These are phyloP conservation scores for Alternaria brassicicola DNA, from an alignment of 2,329 filamentous ascomycete species.

Conservation along the genomic window DNA sequence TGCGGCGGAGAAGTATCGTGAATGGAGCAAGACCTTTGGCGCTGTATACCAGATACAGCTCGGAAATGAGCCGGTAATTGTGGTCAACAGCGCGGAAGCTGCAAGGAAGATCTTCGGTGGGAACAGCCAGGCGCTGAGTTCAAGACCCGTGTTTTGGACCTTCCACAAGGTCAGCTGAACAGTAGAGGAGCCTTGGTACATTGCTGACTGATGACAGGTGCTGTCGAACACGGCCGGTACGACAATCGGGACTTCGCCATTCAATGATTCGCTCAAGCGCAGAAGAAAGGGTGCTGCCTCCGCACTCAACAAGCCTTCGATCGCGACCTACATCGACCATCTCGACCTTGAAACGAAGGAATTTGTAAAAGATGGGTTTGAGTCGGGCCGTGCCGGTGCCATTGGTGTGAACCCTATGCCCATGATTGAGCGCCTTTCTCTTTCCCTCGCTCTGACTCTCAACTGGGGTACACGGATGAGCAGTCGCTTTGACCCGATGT, in stretches of 20 bases:
- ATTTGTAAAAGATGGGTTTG: slow-evolving; percentile 66
- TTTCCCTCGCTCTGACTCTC: slow-evolving; percentile 67
- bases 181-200: background rate
- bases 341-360: slow-evolving; percentile 67
- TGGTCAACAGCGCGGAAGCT: slow-evolving; percentile 52
- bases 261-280: slow-evolving; percentile 68
- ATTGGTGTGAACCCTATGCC: slow-evolving; percentile 68
- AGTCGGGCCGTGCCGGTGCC: slow-evolving; percentile 62
- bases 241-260: slow-evolving; percentile 71
- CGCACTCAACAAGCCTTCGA: slow-evolving; percentile 68
- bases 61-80: slow-evolving; percentile 53
- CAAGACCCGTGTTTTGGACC: slow-evolving; percentile 53
- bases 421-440: slow-evolving; percentile 68
- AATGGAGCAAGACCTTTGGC: slow-evolving; percentile 52
- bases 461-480: slow-evolving; percentile 70
- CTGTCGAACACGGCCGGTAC: slow-evolving; percentile 70
- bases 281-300: slow-evolving; percentile 69
- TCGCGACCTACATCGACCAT: slow-evolving; percentile 66
- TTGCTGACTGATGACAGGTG: slow-evolving; percentile 51
- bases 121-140: slow-evolving; percentile 51
- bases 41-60: slow-evolving; percentile 55
- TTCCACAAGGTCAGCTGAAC: slow-evolving; percentile 51
- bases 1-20: slow-evolving; percentile 51
- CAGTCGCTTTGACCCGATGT: slow-evolving; percentile 65
- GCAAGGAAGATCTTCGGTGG: slow-evolving; percentile 52